A percentile compares a stretch with the other conserved stretches of the same genome.
Conservation (phyloP, 2,329 filamentous ascomycete genomes). For the Monilinia vaccinii-corymbosi region DNA sequence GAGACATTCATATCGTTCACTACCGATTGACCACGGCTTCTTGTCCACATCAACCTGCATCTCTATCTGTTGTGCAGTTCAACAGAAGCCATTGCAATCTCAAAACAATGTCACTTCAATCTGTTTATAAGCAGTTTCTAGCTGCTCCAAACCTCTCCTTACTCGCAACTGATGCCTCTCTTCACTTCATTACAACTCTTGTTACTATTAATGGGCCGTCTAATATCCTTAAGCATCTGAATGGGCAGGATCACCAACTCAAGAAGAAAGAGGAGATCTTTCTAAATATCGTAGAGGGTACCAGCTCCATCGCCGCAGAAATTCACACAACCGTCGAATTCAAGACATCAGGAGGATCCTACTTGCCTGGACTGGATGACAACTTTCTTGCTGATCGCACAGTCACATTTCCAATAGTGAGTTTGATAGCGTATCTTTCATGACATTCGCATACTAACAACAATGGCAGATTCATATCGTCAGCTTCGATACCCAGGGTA, state of each 20-base stretch:
- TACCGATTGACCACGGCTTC: not conserved
- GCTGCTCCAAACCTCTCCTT: conserved; percentile 53
- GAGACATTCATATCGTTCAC: not conserved
- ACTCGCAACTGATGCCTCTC: conserved; percentile 55
- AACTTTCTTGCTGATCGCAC: conserved; percentile 83
- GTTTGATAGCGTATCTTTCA: conserved; percentile 29
- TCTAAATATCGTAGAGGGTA: conserved; percentile 63
- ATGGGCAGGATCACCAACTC: conserved; percentile 60
- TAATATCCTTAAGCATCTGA: conserved; percentile 76
- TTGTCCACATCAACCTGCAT: not conserved
- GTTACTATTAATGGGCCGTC: conserved; percentile 61
- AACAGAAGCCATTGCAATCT: not conserved
- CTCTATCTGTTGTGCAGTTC: not conserved
- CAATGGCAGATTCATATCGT: conserved; percentile 71
- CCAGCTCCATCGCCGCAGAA: conserved; percentile 63
- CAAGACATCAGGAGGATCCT: conserved; percentile 68
- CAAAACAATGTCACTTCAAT: conserved; percentile 40
- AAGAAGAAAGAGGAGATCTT: conserved; percentile 76
- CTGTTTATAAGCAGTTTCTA: conserved; percentile 64
- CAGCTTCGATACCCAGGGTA: conserved; percentile 64
- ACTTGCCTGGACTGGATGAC: conserved; percentile 83
- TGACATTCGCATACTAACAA: conserved; percentile 12
- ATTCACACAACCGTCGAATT: conserved; percentile 80
- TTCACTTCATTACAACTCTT: conserved; percentile 87
- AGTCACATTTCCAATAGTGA: conserved; percentile 72